phyloP scores from a whole-genome alignment of 108 stramenopile species.

The Poteriospumella lacustris region DNA sequence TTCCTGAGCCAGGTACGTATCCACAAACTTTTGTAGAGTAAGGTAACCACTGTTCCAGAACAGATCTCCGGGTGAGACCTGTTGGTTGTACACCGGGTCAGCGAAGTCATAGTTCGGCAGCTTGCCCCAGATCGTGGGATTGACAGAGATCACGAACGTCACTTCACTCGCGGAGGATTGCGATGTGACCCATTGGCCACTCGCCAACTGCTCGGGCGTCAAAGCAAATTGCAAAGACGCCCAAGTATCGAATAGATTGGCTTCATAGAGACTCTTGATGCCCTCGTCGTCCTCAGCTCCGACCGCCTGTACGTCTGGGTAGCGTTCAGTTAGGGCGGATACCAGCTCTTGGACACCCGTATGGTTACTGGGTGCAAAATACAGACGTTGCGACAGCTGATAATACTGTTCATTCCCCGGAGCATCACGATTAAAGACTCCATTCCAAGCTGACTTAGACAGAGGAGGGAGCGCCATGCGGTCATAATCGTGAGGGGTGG shows the following conservation, averaged over 20 bases:
- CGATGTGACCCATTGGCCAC: neutral
- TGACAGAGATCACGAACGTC: neutral
- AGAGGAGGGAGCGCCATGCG: conserved; percentile 4
- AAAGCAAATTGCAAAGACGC: neutral
- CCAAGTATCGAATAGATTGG: conserved; percentile 27
- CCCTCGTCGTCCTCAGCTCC: neutral
- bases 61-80: neutral
- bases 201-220: neutral
- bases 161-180: neutral
- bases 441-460: neutral
- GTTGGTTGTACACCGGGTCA: neutral
- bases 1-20: conserved; percentile 3
- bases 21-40: conserved; percentile 21
- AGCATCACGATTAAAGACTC: conserved; percentile 14
- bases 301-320: neutral
- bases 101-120: neutral
- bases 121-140: neutral
- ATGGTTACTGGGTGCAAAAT: conserved; percentile 1
- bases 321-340: neutral
- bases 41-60: conserved; percentile 18
- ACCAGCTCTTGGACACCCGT: neutral
- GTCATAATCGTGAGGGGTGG: neutral
- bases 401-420: neutral
- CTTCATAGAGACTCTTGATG: neutral
- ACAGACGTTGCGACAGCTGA: neutral